These are phyloP conservation scores for Clarireedia sp. DNA, from an alignment of 2,329 filamentous ascomycete genomes.

Conservation along the genomic window DNA sequence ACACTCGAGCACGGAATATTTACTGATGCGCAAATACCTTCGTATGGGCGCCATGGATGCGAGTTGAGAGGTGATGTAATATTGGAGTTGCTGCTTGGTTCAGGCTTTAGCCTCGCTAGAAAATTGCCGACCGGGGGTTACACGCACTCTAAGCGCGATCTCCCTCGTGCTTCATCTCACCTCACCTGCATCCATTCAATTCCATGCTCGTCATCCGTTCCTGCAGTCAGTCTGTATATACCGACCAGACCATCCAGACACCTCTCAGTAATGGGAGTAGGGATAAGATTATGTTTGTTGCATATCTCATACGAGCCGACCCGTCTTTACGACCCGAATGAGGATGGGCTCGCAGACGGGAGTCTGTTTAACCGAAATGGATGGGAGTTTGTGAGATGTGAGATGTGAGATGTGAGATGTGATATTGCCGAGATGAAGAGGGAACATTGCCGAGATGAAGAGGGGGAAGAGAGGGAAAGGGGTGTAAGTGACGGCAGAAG, in stretches of 20 bases:
- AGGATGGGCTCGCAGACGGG: neutral
- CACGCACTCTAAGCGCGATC: too few species aligned
- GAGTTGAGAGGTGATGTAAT: neutral
- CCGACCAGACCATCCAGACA: neutral
- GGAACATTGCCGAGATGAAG: too few species aligned
- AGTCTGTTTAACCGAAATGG: neutral
- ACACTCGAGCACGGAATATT: constrained; percentile 91
- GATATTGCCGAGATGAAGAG: too few species aligned
- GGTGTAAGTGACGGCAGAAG: too few species aligned
- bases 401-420: neutral
- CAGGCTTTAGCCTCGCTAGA: neutral
- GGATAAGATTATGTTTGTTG: neutral
- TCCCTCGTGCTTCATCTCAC: neutral
- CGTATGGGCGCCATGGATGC: constrained; percentile 72
- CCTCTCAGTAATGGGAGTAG: neutral
- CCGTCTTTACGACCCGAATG: neutral
- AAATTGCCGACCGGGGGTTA: neutral
- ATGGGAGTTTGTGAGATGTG: neutral
- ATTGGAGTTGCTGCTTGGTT: neutral
- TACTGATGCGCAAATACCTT: constrained; percentile 83
- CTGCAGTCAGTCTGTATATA: too few species aligned
- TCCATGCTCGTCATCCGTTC: too few species aligned
- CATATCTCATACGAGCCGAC: neutral
- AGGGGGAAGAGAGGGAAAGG: too few species aligned
- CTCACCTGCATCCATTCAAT: too few species aligned